phyloP scores from a whole-genome alignment of 2,329 filamentous ascomycete species.

The Chaetomium sp. region DNA sequence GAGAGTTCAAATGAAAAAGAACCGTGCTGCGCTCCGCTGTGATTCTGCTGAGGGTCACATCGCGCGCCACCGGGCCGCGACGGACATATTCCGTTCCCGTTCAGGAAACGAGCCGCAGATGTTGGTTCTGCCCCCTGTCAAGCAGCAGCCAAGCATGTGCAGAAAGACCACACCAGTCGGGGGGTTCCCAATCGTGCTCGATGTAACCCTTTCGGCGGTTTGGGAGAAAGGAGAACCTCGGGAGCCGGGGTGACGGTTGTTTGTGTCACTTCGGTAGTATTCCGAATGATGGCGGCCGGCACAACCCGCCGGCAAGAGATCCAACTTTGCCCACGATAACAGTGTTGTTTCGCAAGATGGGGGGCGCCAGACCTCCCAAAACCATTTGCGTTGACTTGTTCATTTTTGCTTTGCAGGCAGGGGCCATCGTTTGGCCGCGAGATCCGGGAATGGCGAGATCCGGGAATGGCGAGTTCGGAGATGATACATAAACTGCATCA shows the following conservation, averaged over 20 bases:
- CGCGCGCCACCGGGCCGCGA: too few species aligned
- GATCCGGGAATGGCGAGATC: too few species aligned
- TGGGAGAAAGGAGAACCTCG: background rate
- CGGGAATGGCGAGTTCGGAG: background rate
- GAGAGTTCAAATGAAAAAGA: background rate
- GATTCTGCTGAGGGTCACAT: conserved; percentile 1
- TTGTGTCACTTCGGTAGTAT: background rate
- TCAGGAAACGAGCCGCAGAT: background rate
- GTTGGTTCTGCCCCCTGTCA: background rate
- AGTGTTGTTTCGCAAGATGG: background rate
- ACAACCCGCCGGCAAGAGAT: background rate
- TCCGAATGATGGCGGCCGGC: background rate
- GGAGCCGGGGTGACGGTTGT: background rate
- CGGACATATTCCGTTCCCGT: conserved; percentile 4
- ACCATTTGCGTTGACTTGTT: too few species aligned
- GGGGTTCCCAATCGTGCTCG: background rate
- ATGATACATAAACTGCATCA: background rate
- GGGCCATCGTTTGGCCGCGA: background rate
- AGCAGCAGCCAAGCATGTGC: background rate
- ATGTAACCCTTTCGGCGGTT: background rate
- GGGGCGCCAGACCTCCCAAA: too few species aligned
- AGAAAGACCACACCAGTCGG: background rate
- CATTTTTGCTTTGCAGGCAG: too few species aligned
- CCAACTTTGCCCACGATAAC: too few species aligned
- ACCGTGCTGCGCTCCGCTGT: background rate